A percentile compares a stretch with the other conserved stretches of the same genome.
Evolutionary conservation across 768 basidiomycete genomes (phyloP).

Genomic region (Hemileccinum impolitum): DNA sequence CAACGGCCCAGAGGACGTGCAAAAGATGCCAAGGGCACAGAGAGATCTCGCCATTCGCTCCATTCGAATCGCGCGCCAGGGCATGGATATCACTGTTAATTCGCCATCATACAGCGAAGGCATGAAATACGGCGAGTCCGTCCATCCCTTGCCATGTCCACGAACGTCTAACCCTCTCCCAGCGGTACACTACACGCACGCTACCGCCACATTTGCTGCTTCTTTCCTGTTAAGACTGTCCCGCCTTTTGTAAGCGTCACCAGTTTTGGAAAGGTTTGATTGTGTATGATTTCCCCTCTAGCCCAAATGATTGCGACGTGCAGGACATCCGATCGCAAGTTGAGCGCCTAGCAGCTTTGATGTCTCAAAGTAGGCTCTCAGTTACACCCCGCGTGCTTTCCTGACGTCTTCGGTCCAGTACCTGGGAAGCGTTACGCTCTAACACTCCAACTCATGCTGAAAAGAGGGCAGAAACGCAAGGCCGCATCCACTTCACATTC

Average conservation of each 20-base stretch:
- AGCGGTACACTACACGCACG: constrained; percentile 92
- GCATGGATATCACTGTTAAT: constrained; percentile 81
- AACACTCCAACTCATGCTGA: constrained; percentile 86
- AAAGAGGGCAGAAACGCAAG: constrained; percentile 64
- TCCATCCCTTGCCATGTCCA: not conserved
- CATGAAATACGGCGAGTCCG: constrained; percentile 77
- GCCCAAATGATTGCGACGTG: constrained; percentile 82
- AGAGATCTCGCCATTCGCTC: constrained; percentile 77
- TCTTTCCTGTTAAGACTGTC: constrained; percentile 84
- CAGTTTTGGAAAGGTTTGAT: not conserved
- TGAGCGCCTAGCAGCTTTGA: constrained; percentile 68
- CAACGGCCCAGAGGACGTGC: constrained; percentile 81
- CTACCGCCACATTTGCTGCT: constrained; percentile 90
- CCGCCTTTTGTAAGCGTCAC: constrained; percentile 73
- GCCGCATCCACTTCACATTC: constrained; percentile 56
- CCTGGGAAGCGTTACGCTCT: constrained; percentile 92
- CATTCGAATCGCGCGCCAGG: constrained; percentile 76
- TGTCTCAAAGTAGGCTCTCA: constrained; percentile 67
- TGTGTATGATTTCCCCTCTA: constrained; percentile 25
- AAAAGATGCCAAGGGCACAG: constrained; percentile 77
- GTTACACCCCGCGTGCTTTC: not conserved
- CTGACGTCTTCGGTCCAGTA: constrained; percentile 45
- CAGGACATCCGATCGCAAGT: constrained; percentile 71
- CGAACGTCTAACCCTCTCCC: constrained; percentile 3
- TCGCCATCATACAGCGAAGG: constrained; percentile 84